A percentile compares a stretch with the other conserved stretches of the same genome.
Conservation (phyloP, 345 rosid species). For the Streptanthus diversifolius region DNA sequence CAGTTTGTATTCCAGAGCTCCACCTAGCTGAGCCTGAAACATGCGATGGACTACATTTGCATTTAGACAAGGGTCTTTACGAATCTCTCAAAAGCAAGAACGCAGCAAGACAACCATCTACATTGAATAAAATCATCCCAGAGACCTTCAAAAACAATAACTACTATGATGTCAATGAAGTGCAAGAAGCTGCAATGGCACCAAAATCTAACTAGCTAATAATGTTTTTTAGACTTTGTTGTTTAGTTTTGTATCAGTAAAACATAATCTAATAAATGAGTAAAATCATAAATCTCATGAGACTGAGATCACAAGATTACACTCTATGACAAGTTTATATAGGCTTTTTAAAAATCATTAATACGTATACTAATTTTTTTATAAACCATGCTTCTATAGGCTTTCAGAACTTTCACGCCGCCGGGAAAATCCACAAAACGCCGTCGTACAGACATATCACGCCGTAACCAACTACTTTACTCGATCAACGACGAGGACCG, state of each 20-base stretch:
- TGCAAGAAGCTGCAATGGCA: constrained; percentile 29
- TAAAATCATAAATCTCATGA: not conserved
- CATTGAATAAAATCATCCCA: constrained; percentile 7
- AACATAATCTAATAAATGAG: not conserved
- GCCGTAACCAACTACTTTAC: too few species aligned
- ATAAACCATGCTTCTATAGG: not conserved
- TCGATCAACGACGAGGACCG: too few species aligned
- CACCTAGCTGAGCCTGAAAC: not conserved
- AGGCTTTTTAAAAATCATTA: too few species aligned
- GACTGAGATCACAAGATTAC: too few species aligned
- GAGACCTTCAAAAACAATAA: constrained; percentile 15
- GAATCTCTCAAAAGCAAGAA: constrained; percentile 16
- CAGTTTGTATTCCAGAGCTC: not conserved
- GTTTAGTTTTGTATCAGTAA: constrained; percentile 2
- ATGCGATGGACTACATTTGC: constrained; percentile 23
- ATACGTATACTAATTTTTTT: too few species aligned
- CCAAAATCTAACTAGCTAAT: constrained; percentile 24
- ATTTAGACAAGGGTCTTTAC: constrained; percentile 31
- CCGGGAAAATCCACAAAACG: too few species aligned
- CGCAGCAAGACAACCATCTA: not conserved
- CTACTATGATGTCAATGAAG: not conserved
- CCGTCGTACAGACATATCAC: too few species aligned
- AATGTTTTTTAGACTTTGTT: not conserved
- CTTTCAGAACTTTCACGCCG: too few species aligned
- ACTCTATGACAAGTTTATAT: too few species aligned